These are phyloP conservation scores for Globisporangium spiculum DNA, from an alignment of 352 stramenopile species.

Conservation along the genomic window DNA sequence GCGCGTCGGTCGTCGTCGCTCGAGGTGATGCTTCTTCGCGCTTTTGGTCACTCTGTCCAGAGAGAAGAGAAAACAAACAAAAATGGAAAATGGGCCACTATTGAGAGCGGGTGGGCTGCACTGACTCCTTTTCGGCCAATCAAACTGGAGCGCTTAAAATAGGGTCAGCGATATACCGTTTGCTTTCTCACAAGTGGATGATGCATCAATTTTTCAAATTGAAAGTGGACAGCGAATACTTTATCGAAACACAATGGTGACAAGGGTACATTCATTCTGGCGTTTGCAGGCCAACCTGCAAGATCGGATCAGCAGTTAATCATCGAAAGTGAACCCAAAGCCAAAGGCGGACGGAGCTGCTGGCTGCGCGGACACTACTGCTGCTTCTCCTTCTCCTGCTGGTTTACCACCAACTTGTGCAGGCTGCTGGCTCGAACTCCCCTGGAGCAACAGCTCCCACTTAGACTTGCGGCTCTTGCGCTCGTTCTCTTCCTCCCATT, in stretches of 20 bases:
- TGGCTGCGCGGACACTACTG: not conserved
- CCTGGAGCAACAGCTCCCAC: conserved; percentile 59
- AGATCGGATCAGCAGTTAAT: not conserved
- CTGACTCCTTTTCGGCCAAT: conserved; percentile 14
- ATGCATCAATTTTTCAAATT: not conserved
- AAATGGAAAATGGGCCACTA: conserved; percentile 3
- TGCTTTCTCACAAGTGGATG: not conserved
- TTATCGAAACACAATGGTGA: conserved; percentile 3
- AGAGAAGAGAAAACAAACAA: not conserved
- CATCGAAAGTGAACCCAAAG: conserved; percentile 22
- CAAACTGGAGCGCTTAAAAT: not conserved
- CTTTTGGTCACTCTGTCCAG: not conserved
- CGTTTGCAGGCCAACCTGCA: not conserved
- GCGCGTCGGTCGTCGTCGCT: not conserved
- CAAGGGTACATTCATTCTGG: conserved; percentile 6
- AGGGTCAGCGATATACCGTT: not conserved
- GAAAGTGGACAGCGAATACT: not conserved
- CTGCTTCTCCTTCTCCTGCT: not conserved
- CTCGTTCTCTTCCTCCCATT: conserved; percentile 52
- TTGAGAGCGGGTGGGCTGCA: not conserved
- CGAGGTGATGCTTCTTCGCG: conserved; percentile 1
- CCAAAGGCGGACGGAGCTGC: conserved; percentile 10
- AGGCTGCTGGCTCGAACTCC: not conserved
- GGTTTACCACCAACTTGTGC: not conserved
- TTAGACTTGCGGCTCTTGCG: conserved; percentile 69